Percentiles rank a stretch among this genome's conserved stretches.
phyloP scores from a whole-genome alignment of 306 rosid species.

The Rosa chinensis region DNA sequence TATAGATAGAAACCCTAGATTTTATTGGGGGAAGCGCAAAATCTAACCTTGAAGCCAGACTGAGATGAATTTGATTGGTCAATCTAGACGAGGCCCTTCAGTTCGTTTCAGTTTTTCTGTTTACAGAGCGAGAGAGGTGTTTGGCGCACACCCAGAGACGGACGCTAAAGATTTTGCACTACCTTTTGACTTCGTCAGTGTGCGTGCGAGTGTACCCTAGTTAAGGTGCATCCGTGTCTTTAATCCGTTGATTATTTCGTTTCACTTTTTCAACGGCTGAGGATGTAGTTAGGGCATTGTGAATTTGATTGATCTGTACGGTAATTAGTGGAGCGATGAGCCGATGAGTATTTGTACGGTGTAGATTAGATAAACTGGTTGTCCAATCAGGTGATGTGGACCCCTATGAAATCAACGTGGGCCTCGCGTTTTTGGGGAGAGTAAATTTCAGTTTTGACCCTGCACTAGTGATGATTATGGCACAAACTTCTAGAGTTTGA shows the following conservation, averaged over 20 bases:
- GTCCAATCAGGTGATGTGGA: not conserved
- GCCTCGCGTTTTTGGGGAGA: not conserved
- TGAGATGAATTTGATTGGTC: conserved; percentile 4
- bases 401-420: not conserved
- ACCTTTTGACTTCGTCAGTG: not conserved
- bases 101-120: not conserved
- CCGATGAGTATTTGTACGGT: not conserved
- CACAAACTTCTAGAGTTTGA: not conserved
- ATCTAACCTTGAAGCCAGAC: conserved; percentile 43
- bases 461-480: not conserved
- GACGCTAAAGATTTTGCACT: not conserved
- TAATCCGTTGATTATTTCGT: not conserved
- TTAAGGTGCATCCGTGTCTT: not conserved
- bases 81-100: not conserved
- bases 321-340: not conserved
- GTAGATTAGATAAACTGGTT: not conserved
- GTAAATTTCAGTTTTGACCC: not conserved
- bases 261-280: not conserved
- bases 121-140: not conserved
- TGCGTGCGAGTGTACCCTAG: not conserved
- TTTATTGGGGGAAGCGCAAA: conserved; percentile 7
- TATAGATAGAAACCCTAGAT: conserved; percentile 24
- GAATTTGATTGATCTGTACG: not conserved
- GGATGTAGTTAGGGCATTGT: not conserved
- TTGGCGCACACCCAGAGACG: not conserved